Percentiles rank a stretch among this genome's conserved stretches.
Evolutionary conservation across 2,329 filamentous ascomycete genomes (phyloP).

Genomic region (Tolypocladium cylindrosporum): DNA sequence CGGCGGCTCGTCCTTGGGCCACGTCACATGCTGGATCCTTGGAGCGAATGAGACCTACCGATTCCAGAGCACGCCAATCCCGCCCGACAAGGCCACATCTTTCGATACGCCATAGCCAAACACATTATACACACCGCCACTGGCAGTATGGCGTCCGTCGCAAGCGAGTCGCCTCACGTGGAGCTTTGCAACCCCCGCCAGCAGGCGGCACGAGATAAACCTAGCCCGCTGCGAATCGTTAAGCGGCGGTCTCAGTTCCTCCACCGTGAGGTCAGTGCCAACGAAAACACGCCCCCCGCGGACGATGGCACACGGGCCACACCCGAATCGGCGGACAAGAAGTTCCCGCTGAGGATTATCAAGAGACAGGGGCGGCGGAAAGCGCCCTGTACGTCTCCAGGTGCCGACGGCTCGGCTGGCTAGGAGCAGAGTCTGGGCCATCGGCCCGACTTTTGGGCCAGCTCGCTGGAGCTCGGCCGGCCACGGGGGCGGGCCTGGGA

Average conservation of each 20-base stretch:
- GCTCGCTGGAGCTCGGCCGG: slow-evolving; percentile 5
- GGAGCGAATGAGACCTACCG: background rate
- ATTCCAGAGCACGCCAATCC: background rate
- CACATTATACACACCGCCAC: background rate
- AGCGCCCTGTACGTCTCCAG: background rate
- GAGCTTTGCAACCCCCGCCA: slow-evolving; percentile 19
- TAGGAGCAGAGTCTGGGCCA: background rate
- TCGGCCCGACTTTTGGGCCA: slow-evolving; percentile 2
- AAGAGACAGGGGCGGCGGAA: slow-evolving; percentile 5
- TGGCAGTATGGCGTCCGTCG: slow-evolving; percentile 23
- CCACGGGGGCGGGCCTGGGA: slow-evolving; percentile 5
- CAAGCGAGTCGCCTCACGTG: slow-evolving; percentile 15
- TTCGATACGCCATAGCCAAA: background rate
- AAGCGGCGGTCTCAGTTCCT: slow-evolving; percentile 21
- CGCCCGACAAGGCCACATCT: background rate
- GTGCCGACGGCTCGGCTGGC: background rate
- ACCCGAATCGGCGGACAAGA: background rate
- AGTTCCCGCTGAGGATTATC: slow-evolving; percentile 4
- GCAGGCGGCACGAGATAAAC: slow-evolving; percentile 16
- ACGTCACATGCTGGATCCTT: background rate
- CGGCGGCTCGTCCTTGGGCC: background rate
- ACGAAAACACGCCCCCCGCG: background rate
- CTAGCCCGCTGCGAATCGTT: slow-evolving; percentile 39
- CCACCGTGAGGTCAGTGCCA: background rate
- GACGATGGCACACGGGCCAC: slow-evolving; percentile 1